phyloP scores from a whole-genome alignment of 805 yeast genomes.

The Candida loeiensis region DNA sequence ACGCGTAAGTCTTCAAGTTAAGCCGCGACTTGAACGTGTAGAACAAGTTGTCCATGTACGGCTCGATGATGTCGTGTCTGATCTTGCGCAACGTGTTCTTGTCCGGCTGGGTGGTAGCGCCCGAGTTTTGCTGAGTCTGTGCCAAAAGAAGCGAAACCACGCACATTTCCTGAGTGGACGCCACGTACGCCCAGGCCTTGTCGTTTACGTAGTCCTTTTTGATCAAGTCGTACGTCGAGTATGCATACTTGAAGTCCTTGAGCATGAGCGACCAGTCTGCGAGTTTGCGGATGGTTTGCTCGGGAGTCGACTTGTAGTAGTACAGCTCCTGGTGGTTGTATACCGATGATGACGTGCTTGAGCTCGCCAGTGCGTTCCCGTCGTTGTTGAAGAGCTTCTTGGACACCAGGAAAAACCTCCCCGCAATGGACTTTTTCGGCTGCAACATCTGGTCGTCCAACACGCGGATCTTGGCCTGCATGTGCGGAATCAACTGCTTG shows the following conservation, averaged over 20 bases:
- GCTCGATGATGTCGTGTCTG: conserved; percentile 52
- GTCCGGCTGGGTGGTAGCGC: conserved; percentile 31
- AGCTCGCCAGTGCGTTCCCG: conserved; percentile 19
- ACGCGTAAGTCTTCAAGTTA: conserved; percentile 63
- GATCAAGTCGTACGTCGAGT: conserved; percentile 75
- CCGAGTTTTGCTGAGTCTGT: conserved; percentile 35
- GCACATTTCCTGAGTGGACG: conserved; percentile 86
- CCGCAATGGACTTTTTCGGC: conserved; percentile 73
- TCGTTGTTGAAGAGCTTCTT: conserved; percentile 50
- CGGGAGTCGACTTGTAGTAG: conserved; percentile 62
- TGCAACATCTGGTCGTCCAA: conserved; percentile 85
- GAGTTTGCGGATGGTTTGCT: conserved; percentile 70
- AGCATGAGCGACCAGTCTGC: conserved; percentile 93
- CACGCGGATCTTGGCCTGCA: conserved; percentile 73
- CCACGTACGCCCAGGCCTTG: conserved; percentile 76
- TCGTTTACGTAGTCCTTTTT: conserved; percentile 74
- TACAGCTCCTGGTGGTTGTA: conserved; percentile 53
- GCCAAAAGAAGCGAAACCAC: conserved; percentile 69
- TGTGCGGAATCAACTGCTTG: conserved; percentile 66
- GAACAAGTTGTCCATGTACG: conserved; percentile 64
- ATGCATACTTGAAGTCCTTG: conserved; percentile 83
- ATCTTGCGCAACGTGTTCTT: conserved; percentile 44
- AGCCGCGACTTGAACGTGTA: conserved; percentile 75
- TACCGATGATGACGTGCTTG: conserved; percentile 12
- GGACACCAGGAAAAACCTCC: conserved; percentile 66